Conservation (phyloP, 495 filamentous ascomycete genomes). For the Aspergillus incahuasiensis region DNA sequence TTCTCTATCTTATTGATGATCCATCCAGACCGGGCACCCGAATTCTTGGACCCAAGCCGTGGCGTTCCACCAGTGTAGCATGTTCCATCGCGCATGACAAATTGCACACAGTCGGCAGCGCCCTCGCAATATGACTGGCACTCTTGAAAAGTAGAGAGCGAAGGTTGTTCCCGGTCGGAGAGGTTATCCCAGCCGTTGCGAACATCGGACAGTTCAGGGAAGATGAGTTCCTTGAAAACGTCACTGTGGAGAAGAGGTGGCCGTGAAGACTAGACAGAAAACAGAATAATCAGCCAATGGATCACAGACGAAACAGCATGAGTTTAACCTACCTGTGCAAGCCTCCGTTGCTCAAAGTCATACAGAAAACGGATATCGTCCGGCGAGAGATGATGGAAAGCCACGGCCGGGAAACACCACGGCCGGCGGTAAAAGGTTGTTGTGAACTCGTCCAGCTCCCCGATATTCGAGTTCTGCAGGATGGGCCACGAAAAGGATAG, state of each 20-base stretch:
- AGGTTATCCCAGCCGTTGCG: conserved; percentile 45
- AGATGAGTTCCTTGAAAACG: conserved; percentile 41
- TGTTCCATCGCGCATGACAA: conserved; percentile 27
- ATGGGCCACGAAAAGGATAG: conserved; percentile 49
- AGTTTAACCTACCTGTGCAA: conserved; percentile 31
- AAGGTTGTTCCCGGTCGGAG: conserved; percentile 31
- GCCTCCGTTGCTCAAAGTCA: conserved; percentile 39
- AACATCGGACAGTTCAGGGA: conserved; percentile 29
- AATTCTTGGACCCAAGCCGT: conserved; percentile 26
- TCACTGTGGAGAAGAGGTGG: conserved; percentile 38
- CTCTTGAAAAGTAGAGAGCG: conserved; percentile 29
- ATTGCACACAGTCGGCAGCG: conserved; percentile 32
- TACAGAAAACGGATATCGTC: conserved; percentile 35
- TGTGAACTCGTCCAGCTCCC: conserved; percentile 42
- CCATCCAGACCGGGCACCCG: conserved; percentile 35
- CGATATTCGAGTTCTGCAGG: conserved; percentile 45
- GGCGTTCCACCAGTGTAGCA: conserved; percentile 35
- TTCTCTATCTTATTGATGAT: conserved; percentile 27
- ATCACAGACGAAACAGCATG: not conserved
- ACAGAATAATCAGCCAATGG: not conserved
- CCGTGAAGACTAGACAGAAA: conserved; percentile 26
- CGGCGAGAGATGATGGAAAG: conserved; percentile 48
- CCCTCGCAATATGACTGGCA: conserved; percentile 32
- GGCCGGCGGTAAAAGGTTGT: conserved; percentile 35
- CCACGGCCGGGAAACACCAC: conserved; percentile 55